These are phyloP conservation scores for Alnus rubra DNA, from an alignment of 306 rosid species.

Conservation along the genomic window DNA sequence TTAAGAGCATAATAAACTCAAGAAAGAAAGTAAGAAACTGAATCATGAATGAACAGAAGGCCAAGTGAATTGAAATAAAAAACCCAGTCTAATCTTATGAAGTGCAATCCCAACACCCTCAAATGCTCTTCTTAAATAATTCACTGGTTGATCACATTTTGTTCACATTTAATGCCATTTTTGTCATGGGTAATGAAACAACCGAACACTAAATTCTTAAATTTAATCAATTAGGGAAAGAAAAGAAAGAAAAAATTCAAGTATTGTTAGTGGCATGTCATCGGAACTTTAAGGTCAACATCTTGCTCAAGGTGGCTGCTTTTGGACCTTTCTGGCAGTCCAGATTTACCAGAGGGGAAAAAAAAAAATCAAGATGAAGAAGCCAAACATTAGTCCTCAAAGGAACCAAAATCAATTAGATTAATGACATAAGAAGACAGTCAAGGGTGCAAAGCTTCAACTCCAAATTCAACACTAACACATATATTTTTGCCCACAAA, in stretches of 20 bases:
- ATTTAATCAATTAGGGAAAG: not conserved
- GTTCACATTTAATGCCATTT: constrained; percentile 3
- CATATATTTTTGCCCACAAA: constrained; percentile 1
- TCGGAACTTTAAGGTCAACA: not conserved
- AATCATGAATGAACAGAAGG: not conserved
- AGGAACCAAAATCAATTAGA: constrained; percentile 15
- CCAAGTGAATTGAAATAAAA: not conserved
- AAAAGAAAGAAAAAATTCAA: not conserved
- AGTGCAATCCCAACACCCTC: not conserved
- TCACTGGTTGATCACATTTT: constrained; percentile 3
- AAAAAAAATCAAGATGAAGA: not conserved
- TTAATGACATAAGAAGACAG: not conserved
- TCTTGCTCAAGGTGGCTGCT: not conserved
- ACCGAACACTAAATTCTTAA: not conserved
- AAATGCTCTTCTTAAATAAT: not conserved
- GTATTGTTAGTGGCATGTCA: not conserved
- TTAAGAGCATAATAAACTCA: not conserved
- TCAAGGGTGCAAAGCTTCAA: constrained; percentile 8
- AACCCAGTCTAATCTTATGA: not conserved
- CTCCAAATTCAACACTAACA: constrained; percentile 12
- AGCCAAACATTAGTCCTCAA: constrained; percentile 2
- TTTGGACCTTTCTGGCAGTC: not conserved
- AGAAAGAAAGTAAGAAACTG: not conserved
- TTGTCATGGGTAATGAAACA: constrained; percentile 14
- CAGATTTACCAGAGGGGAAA: not conserved